These are phyloP conservation scores for Auxenochlorella protothecoides DNA, from an alignment of 139 green algal genomes.

Conservation along the genomic window DNA sequence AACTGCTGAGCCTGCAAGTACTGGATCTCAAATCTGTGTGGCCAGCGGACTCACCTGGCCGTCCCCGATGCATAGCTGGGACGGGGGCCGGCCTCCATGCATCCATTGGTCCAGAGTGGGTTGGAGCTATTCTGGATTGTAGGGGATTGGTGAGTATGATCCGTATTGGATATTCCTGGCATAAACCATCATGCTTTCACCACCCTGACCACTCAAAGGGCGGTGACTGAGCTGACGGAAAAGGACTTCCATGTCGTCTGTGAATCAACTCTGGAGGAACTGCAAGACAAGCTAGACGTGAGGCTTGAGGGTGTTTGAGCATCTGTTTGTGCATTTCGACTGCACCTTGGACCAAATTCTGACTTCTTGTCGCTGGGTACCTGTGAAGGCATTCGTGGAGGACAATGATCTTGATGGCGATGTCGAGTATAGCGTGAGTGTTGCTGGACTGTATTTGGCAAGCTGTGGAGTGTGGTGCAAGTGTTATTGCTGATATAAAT, in stretches of 20 bases:
- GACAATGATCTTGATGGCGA: conserved; percentile 41
- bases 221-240: conserved; percentile 18
- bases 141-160: no score
- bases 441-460: neutral
- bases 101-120: no score
- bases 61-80: no score
- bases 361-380: neutral
- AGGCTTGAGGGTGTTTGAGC: neutral
- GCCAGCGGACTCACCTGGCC: no score
- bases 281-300: conserved; percentile 57
- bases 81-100: no score
- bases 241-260: conserved; percentile 43
- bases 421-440: conserved; percentile 55
- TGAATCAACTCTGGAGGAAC: conserved; percentile 39
- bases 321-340: neutral
- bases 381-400: conserved; percentile 37
- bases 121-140: no score
- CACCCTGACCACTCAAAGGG: neutral
- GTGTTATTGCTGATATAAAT: no score
- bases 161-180: no score
- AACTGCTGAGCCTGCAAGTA: no score
- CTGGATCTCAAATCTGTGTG: no score
- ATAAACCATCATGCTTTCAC: no score
- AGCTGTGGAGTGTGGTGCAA: no score
- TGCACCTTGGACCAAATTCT: neutral